Conservation (phyloP, 345 rosid genomes). For the Salix dunnii region DNA sequence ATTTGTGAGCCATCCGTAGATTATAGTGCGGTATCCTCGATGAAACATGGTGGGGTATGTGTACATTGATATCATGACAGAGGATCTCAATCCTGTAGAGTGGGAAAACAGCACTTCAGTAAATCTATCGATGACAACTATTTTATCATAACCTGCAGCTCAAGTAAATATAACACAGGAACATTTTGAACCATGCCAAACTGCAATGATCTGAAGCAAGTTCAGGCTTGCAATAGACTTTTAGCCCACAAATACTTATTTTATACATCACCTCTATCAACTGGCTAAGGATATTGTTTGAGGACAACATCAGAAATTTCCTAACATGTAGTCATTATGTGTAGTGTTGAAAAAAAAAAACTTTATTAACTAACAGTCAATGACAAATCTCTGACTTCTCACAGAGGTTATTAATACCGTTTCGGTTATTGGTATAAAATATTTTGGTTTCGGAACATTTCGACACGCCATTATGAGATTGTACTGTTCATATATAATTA, state of each 20-base stretch:
- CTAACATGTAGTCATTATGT: not conserved
- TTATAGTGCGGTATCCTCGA: conserved; percentile 87
- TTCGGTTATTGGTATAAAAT: too few relatives aligned
- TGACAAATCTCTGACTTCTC: not conserved
- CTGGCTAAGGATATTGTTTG: not conserved
- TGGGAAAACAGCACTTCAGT: conserved; percentile 17
- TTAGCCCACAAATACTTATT: not conserved
- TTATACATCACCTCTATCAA: not conserved
- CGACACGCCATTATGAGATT: too few relatives aligned
- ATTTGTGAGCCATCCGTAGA: conserved; percentile 64
- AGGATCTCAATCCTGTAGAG: conserved; percentile 78
- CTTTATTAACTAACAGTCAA: not conserved
- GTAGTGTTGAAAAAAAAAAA: not conserved
- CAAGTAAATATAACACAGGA: not conserved
- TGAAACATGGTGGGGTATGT: conserved; percentile 75
- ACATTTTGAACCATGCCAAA: not conserved
- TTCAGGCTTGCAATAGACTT: not conserved
- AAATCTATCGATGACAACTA: not conserved
- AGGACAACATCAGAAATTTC: not conserved
- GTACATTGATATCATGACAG: conserved; percentile 84
- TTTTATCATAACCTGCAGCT: not conserved
- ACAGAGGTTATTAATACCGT: too few relatives aligned
- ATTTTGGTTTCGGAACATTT: too few relatives aligned
- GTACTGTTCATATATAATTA: too few relatives aligned
- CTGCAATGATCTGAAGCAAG: not conserved